Evolutionary conservation across 768 basidiomycete genomes (phyloP).

Genomic region (Amanita phalloides): DNA sequence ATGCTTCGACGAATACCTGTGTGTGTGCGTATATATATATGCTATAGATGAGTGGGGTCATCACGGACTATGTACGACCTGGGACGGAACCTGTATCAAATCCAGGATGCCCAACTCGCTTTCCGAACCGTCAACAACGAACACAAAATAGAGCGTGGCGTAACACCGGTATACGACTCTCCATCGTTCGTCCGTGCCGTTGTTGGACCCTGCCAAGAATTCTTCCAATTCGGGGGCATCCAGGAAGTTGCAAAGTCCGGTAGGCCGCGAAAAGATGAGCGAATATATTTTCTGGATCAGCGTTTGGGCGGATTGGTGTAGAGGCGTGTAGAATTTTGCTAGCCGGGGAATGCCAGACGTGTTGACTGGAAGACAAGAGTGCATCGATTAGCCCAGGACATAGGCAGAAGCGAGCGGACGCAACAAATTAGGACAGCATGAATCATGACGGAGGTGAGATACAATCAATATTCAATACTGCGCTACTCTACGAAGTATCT

Average conservation of each 20-base stretch:
- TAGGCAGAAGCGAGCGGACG: constrained; percentile 15
- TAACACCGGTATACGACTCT: constrained; percentile 92
- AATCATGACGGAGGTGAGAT: constrained; percentile 39
- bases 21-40: not conserved
- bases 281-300: constrained; percentile 86
- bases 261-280: constrained; percentile 72
- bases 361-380: constrained; percentile 50
- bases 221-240: constrained; percentile 84
- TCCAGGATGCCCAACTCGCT: constrained; percentile 95
- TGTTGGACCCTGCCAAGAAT: constrained; percentile 48
- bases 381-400: not conserved
- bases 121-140: constrained; percentile 93
- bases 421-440: constrained; percentile 82
- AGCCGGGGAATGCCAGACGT: constrained; percentile 81
- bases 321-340: constrained; percentile 82
- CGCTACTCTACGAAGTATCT: constrained; percentile 34
- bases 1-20: constrained; percentile 93
- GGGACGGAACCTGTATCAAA: constrained; percentile 74
- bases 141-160: constrained; percentile 94
- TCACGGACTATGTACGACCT: not conserved
- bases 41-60: not conserved
- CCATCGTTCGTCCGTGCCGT: constrained; percentile 48
- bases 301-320: constrained; percentile 54
- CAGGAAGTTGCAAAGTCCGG: constrained; percentile 89
- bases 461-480: not conserved